phyloP scores from a whole-genome alignment of 2,329 filamentous ascomycete genomes.

The Neonectria hederae region DNA sequence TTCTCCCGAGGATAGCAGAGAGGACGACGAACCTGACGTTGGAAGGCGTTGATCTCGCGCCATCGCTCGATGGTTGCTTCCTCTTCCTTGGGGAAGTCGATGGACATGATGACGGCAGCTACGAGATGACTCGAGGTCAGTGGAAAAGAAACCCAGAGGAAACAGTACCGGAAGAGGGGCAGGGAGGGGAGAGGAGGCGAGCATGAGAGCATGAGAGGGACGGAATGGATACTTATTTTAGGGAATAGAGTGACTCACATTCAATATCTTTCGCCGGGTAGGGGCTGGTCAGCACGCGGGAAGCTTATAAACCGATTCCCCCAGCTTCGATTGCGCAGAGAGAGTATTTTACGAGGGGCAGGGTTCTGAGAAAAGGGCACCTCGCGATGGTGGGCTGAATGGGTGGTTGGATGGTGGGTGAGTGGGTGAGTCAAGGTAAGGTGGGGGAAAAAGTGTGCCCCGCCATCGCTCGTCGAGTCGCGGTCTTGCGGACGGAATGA shows the following conservation, averaged over 20 bases:
- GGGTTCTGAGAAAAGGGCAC: slow-evolving; percentile 37
- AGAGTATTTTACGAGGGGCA: slow-evolving; percentile 39
- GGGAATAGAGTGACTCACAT: slow-evolving; percentile 17
- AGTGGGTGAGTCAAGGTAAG: slow-evolving; percentile 40
- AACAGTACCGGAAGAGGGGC: background rate
- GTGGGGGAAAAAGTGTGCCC: slow-evolving; percentile 40
- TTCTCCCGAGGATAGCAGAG: too few relatives aligned
- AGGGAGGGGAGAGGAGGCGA: background rate
- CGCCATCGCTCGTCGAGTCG: slow-evolving; percentile 24
- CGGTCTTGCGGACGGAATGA: too few relatives aligned
- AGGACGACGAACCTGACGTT: slow-evolving; percentile 70
- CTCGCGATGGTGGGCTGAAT: slow-evolving; percentile 38
- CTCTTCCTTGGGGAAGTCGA: slow-evolving; percentile 94
- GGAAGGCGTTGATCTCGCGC: slow-evolving; percentile 92
- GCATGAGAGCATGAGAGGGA: background rate
- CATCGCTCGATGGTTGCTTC: slow-evolving; percentile 84
- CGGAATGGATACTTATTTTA: background rate
- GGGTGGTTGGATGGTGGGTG: slow-evolving; percentile 35
- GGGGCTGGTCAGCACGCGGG: slow-evolving; percentile 25
- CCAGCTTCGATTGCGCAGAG: slow-evolving; percentile 24
- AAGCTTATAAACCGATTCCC: slow-evolving; percentile 23
- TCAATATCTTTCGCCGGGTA: slow-evolving; percentile 24
- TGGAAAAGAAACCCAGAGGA: background rate
- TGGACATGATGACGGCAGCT: slow-evolving; percentile 69
- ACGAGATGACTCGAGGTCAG: background rate